phyloP scores from a whole-genome alignment of 83 land plant species.

The Diphasiastrum complanatum region DNA sequence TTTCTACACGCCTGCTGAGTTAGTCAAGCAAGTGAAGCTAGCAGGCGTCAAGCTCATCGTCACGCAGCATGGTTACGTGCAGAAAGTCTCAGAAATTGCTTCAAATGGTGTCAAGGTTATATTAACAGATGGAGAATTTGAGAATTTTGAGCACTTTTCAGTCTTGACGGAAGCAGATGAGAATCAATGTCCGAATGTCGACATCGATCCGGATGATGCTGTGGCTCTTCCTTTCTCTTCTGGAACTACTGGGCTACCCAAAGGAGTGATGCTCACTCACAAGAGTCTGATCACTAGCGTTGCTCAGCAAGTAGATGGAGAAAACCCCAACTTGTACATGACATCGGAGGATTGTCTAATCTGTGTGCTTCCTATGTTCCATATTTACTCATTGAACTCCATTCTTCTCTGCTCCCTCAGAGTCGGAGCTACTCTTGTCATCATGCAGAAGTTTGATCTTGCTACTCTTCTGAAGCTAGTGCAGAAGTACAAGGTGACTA shows the following conservation, averaged over 20 bases:
- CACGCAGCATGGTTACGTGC: slow-evolving; percentile 40
- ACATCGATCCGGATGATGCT: too few species aligned
- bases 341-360: slow-evolving; percentile 48
- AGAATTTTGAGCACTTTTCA: slow-evolving; percentile 42
- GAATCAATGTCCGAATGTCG: neutral
- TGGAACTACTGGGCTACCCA: slow-evolving; percentile 75
- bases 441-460: slow-evolving; percentile 73
- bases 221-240: slow-evolving; percentile 64
- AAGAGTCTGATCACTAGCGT: slow-evolving; percentile 55
- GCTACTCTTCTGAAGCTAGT: slow-evolving; percentile 48
- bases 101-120: slow-evolving; percentile 25
- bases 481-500: slow-evolving; percentile 53
- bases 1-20: slow-evolving; percentile 58
- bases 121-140: slow-evolving; percentile 45
- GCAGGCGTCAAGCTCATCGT: slow-evolving; percentile 42
- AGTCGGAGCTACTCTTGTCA: slow-evolving; percentile 58
- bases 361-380: slow-evolving; percentile 71
- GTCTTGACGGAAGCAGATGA: too few species aligned
- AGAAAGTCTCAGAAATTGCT: slow-evolving; percentile 35
- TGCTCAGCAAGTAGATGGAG: slow-evolving; percentile 84
- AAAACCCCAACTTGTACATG: slow-evolving; percentile 56
- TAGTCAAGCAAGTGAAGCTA: slow-evolving; percentile 49
- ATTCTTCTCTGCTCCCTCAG: slow-evolving; percentile 69
- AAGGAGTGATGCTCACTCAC: slow-evolving; percentile 75
- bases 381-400: slow-evolving; percentile 81